Base-by-base conservation (phyloP, 169 alveolate species). In the Gregarina niphandrodes region DNA sequence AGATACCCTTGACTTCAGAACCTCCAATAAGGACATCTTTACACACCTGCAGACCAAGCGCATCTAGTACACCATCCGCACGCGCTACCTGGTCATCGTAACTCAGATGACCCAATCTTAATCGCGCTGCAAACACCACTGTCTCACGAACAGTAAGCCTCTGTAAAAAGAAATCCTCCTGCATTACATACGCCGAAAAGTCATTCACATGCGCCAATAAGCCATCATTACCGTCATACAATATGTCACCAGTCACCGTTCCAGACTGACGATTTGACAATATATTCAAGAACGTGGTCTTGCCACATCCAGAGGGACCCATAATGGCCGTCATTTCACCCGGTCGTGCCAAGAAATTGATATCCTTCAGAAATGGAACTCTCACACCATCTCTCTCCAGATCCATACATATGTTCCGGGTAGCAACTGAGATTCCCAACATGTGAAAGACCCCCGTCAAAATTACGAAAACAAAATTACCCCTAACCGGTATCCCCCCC, bases 231-330 rank as follows among this genome's bases (percentile, higher is more conserved):
- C n/a, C n/a, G n/a, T n/a, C n/a, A n/a, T n/a, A n/a, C n/a, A n/a
- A n/a, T n/a, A n/a, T n/a, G n/a, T n/a, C n/a, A n/a, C n/a, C n/a
- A n/a, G n/a, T n/a, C n/a, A n/a, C n/a, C n/a, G n/a, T n/a, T n/a
- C n/a, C n/a, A n/a, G n/a, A n/a, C n/a, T n/a, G n/a, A n/a, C n/a
- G n/a, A n/a, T n/a, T n/a, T n/a, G n/a, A n/a, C n/a, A n/a, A n/a
- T n/a, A n/a, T 55, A 44, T 77, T 80, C 50, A 83, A 57, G 20
- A 83, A 52, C 0, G 92, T 75, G 4, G 92, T 80, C 57, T 83
- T 83, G 11, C 95, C 95, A 12, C 82, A 70, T 20, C 95, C 89
- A 39, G 70, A 46, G 24, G 79, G 68, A 17, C 78, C 78, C 54
- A 68, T 40, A 11, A 68, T 61, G 4, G 66, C 65, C 1, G 64